These are phyloP conservation scores for Ceratocystiopsis sp. DNA, from an alignment of 2,329 filamentous ascomycete species.

Conservation along the genomic window DNA sequence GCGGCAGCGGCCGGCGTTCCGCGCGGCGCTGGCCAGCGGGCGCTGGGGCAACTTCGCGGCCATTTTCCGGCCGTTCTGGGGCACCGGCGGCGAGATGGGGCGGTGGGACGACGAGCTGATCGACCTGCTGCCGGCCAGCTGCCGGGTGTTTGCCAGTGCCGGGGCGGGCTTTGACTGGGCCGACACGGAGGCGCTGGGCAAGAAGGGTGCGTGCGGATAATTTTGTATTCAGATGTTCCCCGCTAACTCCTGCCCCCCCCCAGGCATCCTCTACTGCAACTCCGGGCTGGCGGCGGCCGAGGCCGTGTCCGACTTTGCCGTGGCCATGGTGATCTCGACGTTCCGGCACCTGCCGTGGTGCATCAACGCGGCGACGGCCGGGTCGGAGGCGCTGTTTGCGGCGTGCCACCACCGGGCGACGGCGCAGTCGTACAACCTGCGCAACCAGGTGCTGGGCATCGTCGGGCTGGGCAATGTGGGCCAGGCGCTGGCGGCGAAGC, in stretches of 20 bases:
- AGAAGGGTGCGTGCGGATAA: constrained; percentile 28
- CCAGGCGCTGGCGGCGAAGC: constrained; percentile 42
- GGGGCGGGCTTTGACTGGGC: constrained; percentile 53
- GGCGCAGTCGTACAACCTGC: constrained; percentile 44
- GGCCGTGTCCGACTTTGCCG: constrained; percentile 54
- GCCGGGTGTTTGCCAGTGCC: constrained; percentile 45
- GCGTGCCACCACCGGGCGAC: constrained; percentile 45
- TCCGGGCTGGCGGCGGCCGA: constrained; percentile 53
- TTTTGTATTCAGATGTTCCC: too few species aligned
- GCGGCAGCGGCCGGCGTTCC: constrained; percentile 31
- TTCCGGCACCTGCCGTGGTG: constrained; percentile 50
- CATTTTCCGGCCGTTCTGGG: constrained; percentile 13
- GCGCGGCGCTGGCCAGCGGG: constrained; percentile 28
- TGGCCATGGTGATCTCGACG: constrained; percentile 50
- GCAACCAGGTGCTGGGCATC: constrained; percentile 42
- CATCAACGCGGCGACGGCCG: constrained; percentile 34
- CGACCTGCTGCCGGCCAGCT: constrained; percentile 31
- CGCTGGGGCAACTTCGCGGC: constrained; percentile 38
- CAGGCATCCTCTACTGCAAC: constrained; percentile 56
- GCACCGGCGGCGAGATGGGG: constrained; percentile 12
- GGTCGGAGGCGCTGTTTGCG: constrained; percentile 23
- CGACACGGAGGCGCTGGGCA: constrained; percentile 41
- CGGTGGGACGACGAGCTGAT: constrained; percentile 12
- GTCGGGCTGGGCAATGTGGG: constrained; percentile 55
- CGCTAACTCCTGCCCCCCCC: background rate